phyloP scores from a whole-genome alignment of 257 asterid species.

The Solanum neorickii region DNA sequence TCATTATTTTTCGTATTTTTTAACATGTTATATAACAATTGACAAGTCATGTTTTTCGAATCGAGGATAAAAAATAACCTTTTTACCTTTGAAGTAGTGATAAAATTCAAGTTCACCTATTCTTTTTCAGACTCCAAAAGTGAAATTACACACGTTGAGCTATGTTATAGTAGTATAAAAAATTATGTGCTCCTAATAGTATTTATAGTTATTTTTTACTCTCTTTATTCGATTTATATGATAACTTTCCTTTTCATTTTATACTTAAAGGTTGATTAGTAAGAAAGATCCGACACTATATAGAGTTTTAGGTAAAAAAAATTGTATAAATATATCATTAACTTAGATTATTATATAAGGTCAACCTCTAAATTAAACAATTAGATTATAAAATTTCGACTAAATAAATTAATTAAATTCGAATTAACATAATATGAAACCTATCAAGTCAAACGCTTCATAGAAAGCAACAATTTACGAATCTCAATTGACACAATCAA shows the following conservation, averaged over 20 bases:
- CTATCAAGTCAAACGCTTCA: background rate
- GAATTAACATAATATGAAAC: background rate
- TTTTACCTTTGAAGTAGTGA: background rate
- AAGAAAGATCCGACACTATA: background rate
- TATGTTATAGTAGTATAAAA: background rate
- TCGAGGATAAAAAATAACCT: accelerated
- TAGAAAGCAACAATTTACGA: background rate
- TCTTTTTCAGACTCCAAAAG: background rate
- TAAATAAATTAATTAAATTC: background rate
- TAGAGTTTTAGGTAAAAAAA: background rate
- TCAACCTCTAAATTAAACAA: background rate
- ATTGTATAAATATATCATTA: background rate
- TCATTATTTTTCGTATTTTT: background rate
- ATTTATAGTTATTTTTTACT: background rate
- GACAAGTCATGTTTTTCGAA: background rate
- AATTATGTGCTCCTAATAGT: background rate
- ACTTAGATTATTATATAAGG: background rate
- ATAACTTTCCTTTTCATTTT: background rate
- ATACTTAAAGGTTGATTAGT: background rate
- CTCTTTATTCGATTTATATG: background rate
- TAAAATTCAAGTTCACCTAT: accelerated
- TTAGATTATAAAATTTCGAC: accelerated
- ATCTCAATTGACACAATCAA: background rate
- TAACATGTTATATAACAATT: background rate
- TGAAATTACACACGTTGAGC: background rate